Conservation (phyloP, 2,329 filamentous ascomycete species). For the Alternaria triticimaculans region DNA sequence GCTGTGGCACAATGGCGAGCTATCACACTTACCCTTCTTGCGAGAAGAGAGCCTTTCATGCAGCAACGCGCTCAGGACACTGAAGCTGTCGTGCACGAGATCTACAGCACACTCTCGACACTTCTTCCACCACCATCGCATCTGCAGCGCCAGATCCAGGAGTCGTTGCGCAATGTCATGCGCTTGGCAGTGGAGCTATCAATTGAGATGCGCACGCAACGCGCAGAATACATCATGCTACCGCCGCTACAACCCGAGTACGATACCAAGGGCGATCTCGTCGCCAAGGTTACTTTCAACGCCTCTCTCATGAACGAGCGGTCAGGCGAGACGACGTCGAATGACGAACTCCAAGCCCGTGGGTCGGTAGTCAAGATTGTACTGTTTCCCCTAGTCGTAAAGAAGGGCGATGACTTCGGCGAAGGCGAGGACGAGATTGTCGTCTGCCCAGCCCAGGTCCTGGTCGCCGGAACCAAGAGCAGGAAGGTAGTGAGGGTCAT, state of each 20-base stretch:
- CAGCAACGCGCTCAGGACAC: slow-evolving; percentile 87
- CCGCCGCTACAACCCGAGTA: slow-evolving; percentile 94
- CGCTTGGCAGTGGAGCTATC: slow-evolving; percentile 87
- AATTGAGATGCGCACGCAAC: slow-evolving; percentile 96
- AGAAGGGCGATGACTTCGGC: slow-evolving; percentile 89
- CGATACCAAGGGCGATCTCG: slow-evolving; percentile 88
- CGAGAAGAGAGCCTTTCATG: slow-evolving; percentile 79
- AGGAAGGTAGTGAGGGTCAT: slow-evolving; percentile 59
- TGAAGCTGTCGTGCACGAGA: slow-evolving; percentile 91
- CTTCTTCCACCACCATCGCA: slow-evolving; percentile 87
- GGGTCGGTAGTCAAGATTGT: slow-evolving; percentile 86
- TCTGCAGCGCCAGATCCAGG: slow-evolving; percentile 78
- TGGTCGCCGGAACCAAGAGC: slow-evolving; percentile 66
- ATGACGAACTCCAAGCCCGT: slow-evolving; percentile 80
- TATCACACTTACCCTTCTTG: slow-evolving; percentile 87
- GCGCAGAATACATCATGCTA: slow-evolving; percentile 98
- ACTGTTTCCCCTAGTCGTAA: slow-evolving; percentile 94
- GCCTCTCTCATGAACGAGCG: slow-evolving; percentile 94
- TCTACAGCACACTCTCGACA: slow-evolving; percentile 81
- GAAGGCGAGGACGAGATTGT: slow-evolving; percentile 93
- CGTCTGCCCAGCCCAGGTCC: slow-evolving; percentile 91
- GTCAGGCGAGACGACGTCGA: slow-evolving; percentile 71
- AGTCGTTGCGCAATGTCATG: slow-evolving; percentile 86
- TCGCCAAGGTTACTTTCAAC: slow-evolving; percentile 89
- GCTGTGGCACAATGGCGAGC: slow-evolving; percentile 98